Conservation (phyloP, 768 basidiomycete genomes). For the Kwoniella botswanensis region DNA sequence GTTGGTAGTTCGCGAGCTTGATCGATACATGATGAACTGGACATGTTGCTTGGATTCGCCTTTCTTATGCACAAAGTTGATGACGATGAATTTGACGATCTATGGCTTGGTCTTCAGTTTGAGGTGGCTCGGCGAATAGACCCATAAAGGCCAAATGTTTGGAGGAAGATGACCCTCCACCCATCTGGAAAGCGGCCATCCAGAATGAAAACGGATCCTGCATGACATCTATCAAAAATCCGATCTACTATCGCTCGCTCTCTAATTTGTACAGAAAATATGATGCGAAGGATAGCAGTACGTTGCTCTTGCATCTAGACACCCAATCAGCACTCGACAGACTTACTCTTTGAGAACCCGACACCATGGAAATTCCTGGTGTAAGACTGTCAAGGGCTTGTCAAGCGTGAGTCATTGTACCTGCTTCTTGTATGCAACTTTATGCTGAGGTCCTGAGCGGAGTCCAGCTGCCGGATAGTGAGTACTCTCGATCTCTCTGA, state of each 20-base stretch:
- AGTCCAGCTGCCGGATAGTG: constrained; percentile 14
- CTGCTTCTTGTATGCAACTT: neutral
- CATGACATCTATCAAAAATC: too few relatives aligned
- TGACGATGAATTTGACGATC: neutral
- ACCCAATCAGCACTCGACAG: neutral
- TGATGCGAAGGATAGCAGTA: too few relatives aligned
- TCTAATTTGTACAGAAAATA: too few relatives aligned
- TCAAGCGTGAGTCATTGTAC: constrained; percentile 8
- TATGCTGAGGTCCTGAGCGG: neutral
- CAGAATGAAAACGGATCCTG: neutral
- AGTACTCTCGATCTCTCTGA: neutral
- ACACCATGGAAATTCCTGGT: neutral
- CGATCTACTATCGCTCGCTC: too few relatives aligned
- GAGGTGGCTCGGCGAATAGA: neutral
- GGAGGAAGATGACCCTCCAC: neutral
- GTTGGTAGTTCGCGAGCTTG: neutral
- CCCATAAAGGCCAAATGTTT: neutral
- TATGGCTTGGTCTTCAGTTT: too few relatives aligned
- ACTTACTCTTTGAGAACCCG: neutral
- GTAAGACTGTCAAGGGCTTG: constrained; percentile 8
- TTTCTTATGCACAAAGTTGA: too few relatives aligned
- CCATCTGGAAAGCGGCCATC: neutral
- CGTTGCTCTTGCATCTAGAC: neutral
- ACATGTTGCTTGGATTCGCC: too few relatives aligned
- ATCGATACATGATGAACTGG: neutral